Evolutionary conservation across 1,139 yeast genomes (phyloP).

Genomic region (Candida sanyaensis): DNA sequence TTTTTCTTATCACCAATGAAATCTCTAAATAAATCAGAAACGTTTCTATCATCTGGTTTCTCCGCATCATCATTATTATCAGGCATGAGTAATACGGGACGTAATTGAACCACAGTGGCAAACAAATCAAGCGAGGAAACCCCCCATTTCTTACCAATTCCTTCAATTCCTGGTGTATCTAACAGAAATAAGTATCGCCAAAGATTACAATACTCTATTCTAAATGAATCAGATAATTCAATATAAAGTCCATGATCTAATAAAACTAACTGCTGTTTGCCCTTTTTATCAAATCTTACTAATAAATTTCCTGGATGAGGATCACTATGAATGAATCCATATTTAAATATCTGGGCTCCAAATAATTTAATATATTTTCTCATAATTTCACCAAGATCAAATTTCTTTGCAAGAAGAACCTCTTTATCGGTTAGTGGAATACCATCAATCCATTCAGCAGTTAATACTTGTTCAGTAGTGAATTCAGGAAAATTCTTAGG

Average conservation of each 20-base stretch:
- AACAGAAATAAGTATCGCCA: slow-evolving; percentile 66
- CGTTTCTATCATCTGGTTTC: slow-evolving; percentile 14
- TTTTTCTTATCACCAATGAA: slow-evolving; percentile 64
- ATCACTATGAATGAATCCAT: slow-evolving; percentile 80
- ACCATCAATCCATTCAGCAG: slow-evolving; percentile 81
- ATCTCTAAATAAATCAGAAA: slow-evolving; percentile 25
- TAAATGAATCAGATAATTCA: slow-evolving; percentile 50
- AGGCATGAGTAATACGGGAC: slow-evolving; percentile 35
- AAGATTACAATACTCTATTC: slow-evolving; percentile 56
- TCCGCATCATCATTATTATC: neutral
- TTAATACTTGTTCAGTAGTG: slow-evolving; percentile 53
- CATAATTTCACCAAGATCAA: slow-evolving; percentile 48
- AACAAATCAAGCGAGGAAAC: slow-evolving; percentile 66
- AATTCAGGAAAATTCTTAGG: slow-evolving; percentile 53
- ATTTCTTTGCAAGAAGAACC: slow-evolving; percentile 41
- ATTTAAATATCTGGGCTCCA: slow-evolving; percentile 68
- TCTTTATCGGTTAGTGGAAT: slow-evolving; percentile 50
- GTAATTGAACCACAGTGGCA: slow-evolving; percentile 58
- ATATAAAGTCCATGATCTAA: slow-evolving; percentile 78
- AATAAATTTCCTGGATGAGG: slow-evolving; percentile 83
- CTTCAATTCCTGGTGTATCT: slow-evolving; percentile 48
- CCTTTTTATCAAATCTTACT: slow-evolving; percentile 41
- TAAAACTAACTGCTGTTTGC: slow-evolving; percentile 62
- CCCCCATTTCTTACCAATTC: slow-evolving; percentile 66
- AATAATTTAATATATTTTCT: slow-evolving; percentile 55